Evolutionary conservation across 2,329 filamentous ascomycete species (phyloP), one percentile per base, ranked within the genome.

Genomic region (Xylaria sp.): DNA sequence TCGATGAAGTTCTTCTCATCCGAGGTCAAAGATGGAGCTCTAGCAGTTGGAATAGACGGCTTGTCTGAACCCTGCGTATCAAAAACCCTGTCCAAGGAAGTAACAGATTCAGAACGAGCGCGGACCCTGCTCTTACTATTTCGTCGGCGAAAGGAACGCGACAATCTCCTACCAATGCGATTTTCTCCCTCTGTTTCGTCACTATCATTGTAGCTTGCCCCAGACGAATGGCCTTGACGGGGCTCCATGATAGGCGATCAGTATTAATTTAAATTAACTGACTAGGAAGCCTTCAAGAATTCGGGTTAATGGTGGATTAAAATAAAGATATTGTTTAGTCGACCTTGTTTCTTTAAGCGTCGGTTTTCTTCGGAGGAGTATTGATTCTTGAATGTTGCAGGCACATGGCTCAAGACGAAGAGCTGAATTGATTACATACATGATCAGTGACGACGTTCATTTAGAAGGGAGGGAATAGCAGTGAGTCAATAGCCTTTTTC

Each of bases 1-100:
- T 82, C 77, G 12, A 81, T 69, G 50, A 72, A 71, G 45, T 71
- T 73, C 50, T 78, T 66, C 20, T 78, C 77, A 15, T 69, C 65
- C 10, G 63, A 63, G 34, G 65, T 72, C 55, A 73, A 67, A 55
- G 68, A 48, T 34, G 50, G 72, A 32, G 53, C 55, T 48, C 65
- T 66, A 23, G 69, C 55, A 36, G 59, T 55, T 15, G 61, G 66
- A 30, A 62, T 60, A 23, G 45, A 68, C 50, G 60, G 63, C n/a
- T 52, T 28, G 9, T 69, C 60, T 20, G 69, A 65, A 45, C 73
- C 65, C 15, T 74, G 72, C 18, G 77, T 78, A 15, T 76, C 71
- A 63, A 74, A 77, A 23, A 77, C 70, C 56, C 72, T 74, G 52
- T 77, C 75, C 45, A 78, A 65, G 13, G 76, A 78, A 45, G 69